Conservation (phyloP, 192 early-diverging fungal species). For the Globomyces pollinis-pini region DNA sequence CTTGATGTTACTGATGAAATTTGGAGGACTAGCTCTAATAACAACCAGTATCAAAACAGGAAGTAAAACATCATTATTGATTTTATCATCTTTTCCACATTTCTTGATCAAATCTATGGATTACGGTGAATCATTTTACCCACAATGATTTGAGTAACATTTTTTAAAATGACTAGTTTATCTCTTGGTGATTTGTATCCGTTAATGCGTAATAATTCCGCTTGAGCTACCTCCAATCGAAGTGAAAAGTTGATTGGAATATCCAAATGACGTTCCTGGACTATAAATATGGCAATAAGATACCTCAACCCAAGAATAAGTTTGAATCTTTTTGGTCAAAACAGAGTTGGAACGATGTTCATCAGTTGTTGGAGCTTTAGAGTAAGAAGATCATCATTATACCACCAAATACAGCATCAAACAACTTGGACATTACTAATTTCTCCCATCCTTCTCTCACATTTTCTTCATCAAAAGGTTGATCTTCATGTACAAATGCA, state of each 20-base stretch:
- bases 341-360: slow-evolving; percentile 29
- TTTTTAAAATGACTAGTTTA: slow-evolving; percentile 3
- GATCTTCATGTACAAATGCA: slow-evolving; percentile 12
- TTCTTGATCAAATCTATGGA: slow-evolving; percentile 31
- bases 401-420: slow-evolving; percentile 40
- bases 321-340: slow-evolving; percentile 30
- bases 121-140: neutral
- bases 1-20: slow-evolving; percentile 48
- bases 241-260: slow-evolving; percentile 32
- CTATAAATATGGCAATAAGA: too few relatives aligned
- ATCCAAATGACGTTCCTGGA: slow-evolving; percentile 46
- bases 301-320: slow-evolving; percentile 40
- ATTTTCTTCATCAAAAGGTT: slow-evolving; percentile 35
- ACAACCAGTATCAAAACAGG: slow-evolving; percentile 40
- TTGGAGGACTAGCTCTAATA: slow-evolving; percentile 39
- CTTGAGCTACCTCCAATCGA: slow-evolving; percentile 35
- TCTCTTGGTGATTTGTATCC: slow-evolving; percentile 33
- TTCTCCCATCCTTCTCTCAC: slow-evolving; percentile 51
- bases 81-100: slow-evolving; percentile 15
- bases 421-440: slow-evolving; percentile 42
- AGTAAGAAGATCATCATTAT: too few relatives aligned
- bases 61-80: slow-evolving; percentile 38
- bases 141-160: slow-evolving; percentile 10
- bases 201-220: slow-evolving; percentile 36
- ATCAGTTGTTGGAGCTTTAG: slow-evolving; percentile 29